A percentile compares a stretch with the other conserved stretches of the same genome.
These are phyloP conservation scores for Zygoascus flipseniorum DNA, from an alignment of 805 yeast species.

Conservation along the genomic window DNA sequence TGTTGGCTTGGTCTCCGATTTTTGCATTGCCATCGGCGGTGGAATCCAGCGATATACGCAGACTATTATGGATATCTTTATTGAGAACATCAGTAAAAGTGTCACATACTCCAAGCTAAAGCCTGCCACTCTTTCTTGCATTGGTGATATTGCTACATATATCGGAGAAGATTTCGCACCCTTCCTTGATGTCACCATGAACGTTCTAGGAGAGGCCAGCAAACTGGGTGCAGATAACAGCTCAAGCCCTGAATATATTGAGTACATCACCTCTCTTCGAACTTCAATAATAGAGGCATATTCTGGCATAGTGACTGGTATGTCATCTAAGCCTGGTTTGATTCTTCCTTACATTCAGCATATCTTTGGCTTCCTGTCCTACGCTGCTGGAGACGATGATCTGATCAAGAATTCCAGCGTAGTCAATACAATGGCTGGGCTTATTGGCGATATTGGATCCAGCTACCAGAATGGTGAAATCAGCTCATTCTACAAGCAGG, in stretches of 20 bases:
- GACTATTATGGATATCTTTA: constrained; percentile 76
- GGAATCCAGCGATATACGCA: constrained; percentile 66
- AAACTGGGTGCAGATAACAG: constrained; percentile 32
- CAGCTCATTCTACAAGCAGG: constrained; percentile 54
- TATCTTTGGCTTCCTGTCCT: constrained; percentile 60
- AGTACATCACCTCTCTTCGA: constrained; percentile 60
- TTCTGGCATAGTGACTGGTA: constrained; percentile 92
- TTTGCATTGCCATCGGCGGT: constrained; percentile 78
- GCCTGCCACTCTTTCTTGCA: constrained; percentile 83
- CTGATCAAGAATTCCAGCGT: constrained; percentile 59
- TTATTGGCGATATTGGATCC: constrained; percentile 86
- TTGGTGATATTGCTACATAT: constrained; percentile 92
- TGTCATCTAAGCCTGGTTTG: constrained; percentile 57
- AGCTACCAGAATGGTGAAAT: constrained; percentile 76
- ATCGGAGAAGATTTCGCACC: constrained; percentile 70
- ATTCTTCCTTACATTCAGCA: constrained; percentile 57
- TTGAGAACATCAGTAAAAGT: constrained; percentile 57
- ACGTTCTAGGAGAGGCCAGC: constrained; percentile 41
- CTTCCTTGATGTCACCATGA: constrained; percentile 72
- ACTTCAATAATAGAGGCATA: constrained; percentile 93
- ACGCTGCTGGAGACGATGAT: constrained; percentile 50
- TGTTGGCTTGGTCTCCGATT: constrained; percentile 91
- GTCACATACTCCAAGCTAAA: constrained; percentile 71
- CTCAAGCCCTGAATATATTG: constrained; percentile 62
- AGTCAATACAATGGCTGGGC: constrained; percentile 77